A percentile compares a stretch with the other conserved stretches of the same genome.
Evolutionary conservation across 1,284 basidiomycete genomes (phyloP).

Genomic region (Ustilago hordei): DNA sequence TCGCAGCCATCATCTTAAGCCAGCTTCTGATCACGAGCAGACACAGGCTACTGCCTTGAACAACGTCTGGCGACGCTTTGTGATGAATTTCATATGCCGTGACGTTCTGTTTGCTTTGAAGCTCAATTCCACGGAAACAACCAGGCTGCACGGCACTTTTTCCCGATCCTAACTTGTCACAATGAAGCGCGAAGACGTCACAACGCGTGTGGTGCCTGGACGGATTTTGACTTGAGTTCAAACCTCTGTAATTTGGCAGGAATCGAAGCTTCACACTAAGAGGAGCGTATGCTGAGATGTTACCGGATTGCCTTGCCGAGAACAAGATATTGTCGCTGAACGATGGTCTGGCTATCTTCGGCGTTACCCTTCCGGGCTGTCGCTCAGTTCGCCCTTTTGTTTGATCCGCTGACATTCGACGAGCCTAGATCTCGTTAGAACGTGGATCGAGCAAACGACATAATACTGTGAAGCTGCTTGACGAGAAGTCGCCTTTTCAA

Average conservation of each 20-base stretch:
- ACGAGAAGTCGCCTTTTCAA: background rate
- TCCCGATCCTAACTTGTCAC: background rate
- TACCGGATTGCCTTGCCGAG: background rate
- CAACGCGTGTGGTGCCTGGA: background rate
- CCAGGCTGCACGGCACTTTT: background rate
- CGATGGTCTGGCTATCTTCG: slow-evolving; percentile 1
- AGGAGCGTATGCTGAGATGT: background rate
- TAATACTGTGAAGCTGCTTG: background rate
- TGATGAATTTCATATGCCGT: slow-evolving; percentile 6
- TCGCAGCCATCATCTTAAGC: background rate
- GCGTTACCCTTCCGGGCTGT: background rate
- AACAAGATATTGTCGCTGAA: background rate
- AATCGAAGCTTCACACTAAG: background rate
- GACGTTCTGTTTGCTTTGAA: background rate
- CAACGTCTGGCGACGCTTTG: background rate
- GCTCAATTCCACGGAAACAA: background rate
- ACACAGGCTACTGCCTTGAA: background rate
- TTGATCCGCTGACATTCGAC: background rate
- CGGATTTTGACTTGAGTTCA: background rate
- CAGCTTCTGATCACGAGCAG: no score
- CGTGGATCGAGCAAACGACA: background rate
- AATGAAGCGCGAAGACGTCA: background rate
- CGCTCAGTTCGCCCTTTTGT: background rate
- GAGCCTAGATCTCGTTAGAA: background rate
- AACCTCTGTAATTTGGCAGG: background rate